Conservation (phyloP, 2,329 filamentous ascomycete species). For the Fonsecaea pugnacius region DNA sequence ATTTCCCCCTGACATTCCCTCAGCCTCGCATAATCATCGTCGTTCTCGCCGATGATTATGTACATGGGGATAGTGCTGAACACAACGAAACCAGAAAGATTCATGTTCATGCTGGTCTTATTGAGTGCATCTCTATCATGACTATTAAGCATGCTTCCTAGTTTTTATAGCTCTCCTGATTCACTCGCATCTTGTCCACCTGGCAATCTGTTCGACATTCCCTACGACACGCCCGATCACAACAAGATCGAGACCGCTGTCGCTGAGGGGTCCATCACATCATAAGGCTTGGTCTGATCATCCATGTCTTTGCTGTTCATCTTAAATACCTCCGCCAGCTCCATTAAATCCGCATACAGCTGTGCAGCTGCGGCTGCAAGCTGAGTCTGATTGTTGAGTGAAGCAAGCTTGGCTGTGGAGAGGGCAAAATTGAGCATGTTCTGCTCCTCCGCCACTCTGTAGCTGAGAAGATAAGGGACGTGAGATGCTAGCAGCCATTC, state of each 20-base stretch:
- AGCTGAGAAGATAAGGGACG: conserved; percentile 54
- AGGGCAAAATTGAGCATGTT: conserved; percentile 49
- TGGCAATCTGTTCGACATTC: not conserved
- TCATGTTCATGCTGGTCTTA: not conserved
- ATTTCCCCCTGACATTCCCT: not conserved
- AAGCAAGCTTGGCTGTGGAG: conserved; percentile 21
- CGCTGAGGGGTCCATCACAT: conserved; percentile 27
- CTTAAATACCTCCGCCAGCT: conserved; percentile 15
- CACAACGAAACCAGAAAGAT: not conserved
- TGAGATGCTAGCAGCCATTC: conserved; percentile 55
- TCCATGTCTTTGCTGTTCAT: conserved; percentile 18
- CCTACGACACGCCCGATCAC: not conserved
- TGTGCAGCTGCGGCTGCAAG: conserved; percentile 12
- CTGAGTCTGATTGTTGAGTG: conserved; percentile 23
- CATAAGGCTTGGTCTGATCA: conserved; percentile 24
- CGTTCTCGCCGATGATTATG: conserved; percentile 7
- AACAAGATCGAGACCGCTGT: conserved; percentile 35
- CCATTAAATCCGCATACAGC: conserved; percentile 23
- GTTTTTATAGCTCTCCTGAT: not conserved
- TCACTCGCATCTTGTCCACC: not conserved
- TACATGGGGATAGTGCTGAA: not conserved
- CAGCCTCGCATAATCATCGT: conserved; percentile 13
- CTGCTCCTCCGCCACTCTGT: conserved; percentile 48
- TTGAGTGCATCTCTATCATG: not conserved
- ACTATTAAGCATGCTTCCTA: not conserved